These are phyloP conservation scores for Aspergillus viridinutans DNA, from an alignment of 2,329 filamentous ascomycete genomes.

Conservation along the genomic window DNA sequence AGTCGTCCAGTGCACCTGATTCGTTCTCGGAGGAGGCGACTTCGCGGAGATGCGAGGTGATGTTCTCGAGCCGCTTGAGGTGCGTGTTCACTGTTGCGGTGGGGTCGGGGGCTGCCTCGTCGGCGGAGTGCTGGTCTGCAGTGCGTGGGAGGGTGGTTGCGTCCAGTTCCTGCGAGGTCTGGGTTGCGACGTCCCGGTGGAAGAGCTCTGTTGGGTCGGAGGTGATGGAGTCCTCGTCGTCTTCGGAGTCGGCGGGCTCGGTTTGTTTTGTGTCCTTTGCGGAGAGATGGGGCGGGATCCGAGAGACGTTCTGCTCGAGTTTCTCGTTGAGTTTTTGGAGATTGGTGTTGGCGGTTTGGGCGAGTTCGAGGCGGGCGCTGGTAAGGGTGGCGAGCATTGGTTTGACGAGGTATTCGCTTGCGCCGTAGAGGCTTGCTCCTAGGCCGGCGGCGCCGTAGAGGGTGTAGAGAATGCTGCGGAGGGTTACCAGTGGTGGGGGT, in stretches of 20 bases:
- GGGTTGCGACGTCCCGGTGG: slow-evolving; percentile 60
- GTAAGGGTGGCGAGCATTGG: slow-evolving; percentile 55
- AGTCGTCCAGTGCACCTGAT: slow-evolving; percentile 27
- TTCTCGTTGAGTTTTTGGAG: slow-evolving; percentile 54
- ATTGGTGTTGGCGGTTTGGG: slow-evolving; percentile 48
- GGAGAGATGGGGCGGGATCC: slow-evolving; percentile 42
- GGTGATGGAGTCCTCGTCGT: slow-evolving; percentile 46
- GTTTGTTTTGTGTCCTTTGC: slow-evolving; percentile 20
- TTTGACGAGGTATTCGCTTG: slow-evolving; percentile 55
- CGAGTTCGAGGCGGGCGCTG: slow-evolving; percentile 55
- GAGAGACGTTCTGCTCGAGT: slow-evolving; percentile 49
- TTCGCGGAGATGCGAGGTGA: slow-evolving; percentile 50
- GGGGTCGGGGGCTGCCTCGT: slow-evolving; percentile 15
- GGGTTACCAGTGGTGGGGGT: slow-evolving; percentile 58
- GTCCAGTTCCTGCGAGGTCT: slow-evolving; percentile 48
- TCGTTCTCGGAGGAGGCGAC: slow-evolving; percentile 40
- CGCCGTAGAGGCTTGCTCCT: slow-evolving; percentile 53
- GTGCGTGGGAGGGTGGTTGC: slow-evolving; percentile 20
- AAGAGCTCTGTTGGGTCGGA: slow-evolving; percentile 62
- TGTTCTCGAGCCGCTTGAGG: slow-evolving; percentile 45
- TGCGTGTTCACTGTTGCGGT: slow-evolving; percentile 32
- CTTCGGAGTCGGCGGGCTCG: slow-evolving; percentile 22
- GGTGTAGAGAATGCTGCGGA: slow-evolving; percentile 53
- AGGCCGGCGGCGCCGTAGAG: slow-evolving; percentile 54
- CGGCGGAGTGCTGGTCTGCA: slow-evolving; percentile 9